Evolutionary conservation across 345 rosid species (phyloP).

Genomic region (Eucalyptus caleyi): DNA sequence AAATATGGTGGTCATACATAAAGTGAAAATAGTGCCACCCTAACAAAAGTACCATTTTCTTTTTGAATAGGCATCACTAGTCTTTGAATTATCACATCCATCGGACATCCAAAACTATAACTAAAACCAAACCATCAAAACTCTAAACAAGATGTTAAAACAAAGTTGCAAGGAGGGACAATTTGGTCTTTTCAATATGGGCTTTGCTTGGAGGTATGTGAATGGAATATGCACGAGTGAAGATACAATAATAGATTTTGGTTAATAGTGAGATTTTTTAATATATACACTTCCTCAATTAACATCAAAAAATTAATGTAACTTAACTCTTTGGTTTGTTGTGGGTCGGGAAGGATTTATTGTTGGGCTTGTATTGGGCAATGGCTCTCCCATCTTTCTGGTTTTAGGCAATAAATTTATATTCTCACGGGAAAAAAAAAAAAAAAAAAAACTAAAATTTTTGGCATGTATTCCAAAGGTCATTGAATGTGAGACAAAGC

Average conservation of each 20-base stretch:
- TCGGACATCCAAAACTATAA: neutral
- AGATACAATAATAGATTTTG: too few relatives aligned
- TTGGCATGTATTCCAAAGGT: too few relatives aligned
- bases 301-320: neutral
- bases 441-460: neutral
- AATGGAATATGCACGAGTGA: too few relatives aligned
- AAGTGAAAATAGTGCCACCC: too few relatives aligned
- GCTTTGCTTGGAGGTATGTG: too few relatives aligned
- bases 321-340: neutral
- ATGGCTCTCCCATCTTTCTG: neutral
- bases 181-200: neutral
- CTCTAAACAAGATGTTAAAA: neutral
- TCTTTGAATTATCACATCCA: neutral
- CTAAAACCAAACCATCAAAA: neutral
- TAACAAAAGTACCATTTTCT: too few relatives aligned
- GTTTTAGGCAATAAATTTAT: neutral
- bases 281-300: too few relatives aligned
- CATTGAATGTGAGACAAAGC: neutral
- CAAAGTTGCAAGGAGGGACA: neutral
- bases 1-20: neutral
- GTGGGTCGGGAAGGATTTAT: too few relatives aligned
- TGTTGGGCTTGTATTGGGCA: neutral
- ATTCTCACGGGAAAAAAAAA: too few relatives aligned
- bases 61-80: neutral
- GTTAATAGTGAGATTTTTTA: too few relatives aligned